A percentile compares a stretch with the other conserved stretches of the same genome.
phyloP scores from a whole-genome alignment of 1,139 yeast genomes.

The Suhomyces guaymorum region DNA sequence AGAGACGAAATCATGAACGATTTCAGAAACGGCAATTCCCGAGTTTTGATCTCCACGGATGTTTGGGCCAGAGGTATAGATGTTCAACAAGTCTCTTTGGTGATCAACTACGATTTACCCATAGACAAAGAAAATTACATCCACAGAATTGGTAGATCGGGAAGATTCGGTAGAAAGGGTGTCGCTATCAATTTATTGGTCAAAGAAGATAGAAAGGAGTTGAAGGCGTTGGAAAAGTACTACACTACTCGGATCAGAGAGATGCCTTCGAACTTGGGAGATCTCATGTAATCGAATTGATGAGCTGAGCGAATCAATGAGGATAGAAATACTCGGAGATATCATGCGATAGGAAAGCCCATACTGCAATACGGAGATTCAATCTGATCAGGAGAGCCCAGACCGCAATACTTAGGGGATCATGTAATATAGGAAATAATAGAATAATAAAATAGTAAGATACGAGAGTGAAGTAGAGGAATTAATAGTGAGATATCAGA shows the following conservation, averaged over 20 bases:
- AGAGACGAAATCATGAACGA: constrained; percentile 89
- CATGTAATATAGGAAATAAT: too few relatives aligned
- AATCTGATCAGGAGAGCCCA: too few relatives aligned
- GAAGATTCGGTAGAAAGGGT: constrained; percentile 95
- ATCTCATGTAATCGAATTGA: constrained; percentile 29
- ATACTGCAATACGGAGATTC: too few relatives aligned
- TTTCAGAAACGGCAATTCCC: constrained; percentile 70
- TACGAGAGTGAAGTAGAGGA: too few relatives aligned
- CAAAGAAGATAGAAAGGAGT: constrained; percentile 56
- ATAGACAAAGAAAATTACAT: constrained; percentile 82
- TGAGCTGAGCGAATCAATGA: too few relatives aligned
- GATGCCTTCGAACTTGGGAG: constrained; percentile 80
- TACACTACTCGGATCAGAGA: constrained; percentile 79
- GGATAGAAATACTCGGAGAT: too few relatives aligned
- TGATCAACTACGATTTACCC: constrained; percentile 90
- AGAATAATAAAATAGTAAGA: too few relatives aligned
- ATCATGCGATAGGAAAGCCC: too few relatives aligned
- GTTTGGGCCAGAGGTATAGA: constrained; percentile 98
- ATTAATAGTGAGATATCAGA: too few relatives aligned
- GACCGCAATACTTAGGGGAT: too few relatives aligned
- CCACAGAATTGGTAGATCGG: constrained; percentile 93
- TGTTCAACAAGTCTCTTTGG: constrained; percentile 95
- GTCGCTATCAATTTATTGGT: constrained; percentile 89
- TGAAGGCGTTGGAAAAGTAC: constrained; percentile 72
- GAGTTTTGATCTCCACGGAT: constrained; percentile 91